These are phyloP conservation scores for Hymenoscyphus scutula DNA, from an alignment of 2,329 filamentous ascomycete genomes.

Conservation along the genomic window DNA sequence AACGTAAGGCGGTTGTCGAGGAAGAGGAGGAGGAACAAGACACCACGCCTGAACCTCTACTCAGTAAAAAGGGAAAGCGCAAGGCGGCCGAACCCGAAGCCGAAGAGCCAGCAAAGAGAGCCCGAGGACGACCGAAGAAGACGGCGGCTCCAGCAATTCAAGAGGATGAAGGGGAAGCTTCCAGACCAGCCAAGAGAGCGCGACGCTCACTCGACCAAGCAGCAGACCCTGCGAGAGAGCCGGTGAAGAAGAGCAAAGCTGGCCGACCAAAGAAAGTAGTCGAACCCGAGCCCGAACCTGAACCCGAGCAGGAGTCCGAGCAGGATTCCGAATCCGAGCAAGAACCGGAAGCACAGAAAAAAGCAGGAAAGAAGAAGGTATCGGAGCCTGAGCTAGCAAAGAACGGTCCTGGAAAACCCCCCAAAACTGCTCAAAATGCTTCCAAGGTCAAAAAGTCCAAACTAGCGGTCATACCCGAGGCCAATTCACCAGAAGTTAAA, in stretches of 20 bases:
- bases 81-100: slow-evolving; percentile 19
- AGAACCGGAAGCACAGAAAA: neutral
- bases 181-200: slow-evolving; percentile 22
- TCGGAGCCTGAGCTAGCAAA: slow-evolving; percentile 15
- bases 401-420: slow-evolving; percentile 23
- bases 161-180: slow-evolving; percentile 27
- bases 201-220: slow-evolving; percentile 18
- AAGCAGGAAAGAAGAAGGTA: slow-evolving; percentile 5
- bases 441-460: slow-evolving; percentile 18
- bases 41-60: slow-evolving; percentile 20
- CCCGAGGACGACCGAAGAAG: slow-evolving; percentile 31
- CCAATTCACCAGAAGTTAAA: slow-evolving; percentile 31
- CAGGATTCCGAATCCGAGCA: slow-evolving; percentile 12
- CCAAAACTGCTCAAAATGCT: slow-evolving; percentile 20
- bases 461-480: slow-evolving; percentile 27
- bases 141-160: slow-evolving; percentile 15
- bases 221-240: slow-evolving; percentile 30
- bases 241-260: slow-evolving; percentile 29
- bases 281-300: neutral
- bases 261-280: slow-evolving; percentile 28
- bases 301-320: neutral
- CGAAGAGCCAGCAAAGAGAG: slow-evolving; percentile 16
- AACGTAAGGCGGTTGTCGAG: slow-evolving; percentile 18
- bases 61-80: slow-evolving; percentile 27
- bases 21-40: slow-evolving; percentile 13